Conservation (phyloP, 2,329 filamentous ascomycete species). For the Fonsecaea nubica region DNA sequence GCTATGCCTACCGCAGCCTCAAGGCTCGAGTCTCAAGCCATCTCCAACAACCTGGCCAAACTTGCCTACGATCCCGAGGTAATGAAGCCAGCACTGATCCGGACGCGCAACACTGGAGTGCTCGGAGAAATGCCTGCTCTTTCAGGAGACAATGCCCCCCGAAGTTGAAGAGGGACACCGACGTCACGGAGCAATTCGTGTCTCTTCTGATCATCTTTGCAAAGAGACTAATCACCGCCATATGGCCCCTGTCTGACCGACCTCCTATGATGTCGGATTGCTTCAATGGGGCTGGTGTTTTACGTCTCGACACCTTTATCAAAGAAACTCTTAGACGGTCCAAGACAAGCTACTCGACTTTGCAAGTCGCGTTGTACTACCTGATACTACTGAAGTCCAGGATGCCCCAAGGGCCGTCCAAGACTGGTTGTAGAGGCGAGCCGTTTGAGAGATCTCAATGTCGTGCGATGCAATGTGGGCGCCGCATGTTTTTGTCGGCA, state of each 20-base stretch:
- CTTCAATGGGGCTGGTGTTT: constrained; percentile 73
- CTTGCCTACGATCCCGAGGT: neutral
- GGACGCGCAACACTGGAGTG: constrained; percentile 13
- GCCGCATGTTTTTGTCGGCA: constrained; percentile 95
- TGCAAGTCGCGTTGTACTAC: constrained; percentile 97
- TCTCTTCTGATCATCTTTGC: constrained; percentile 72
- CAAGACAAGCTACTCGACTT: constrained; percentile 93
- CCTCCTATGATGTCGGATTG: constrained; percentile 73
- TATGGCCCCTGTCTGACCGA: constrained; percentile 90
- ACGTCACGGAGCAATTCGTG: constrained; percentile 39
- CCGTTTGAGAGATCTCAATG: constrained; percentile 46
- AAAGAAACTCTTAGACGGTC: constrained; percentile 95
- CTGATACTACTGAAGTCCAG: constrained; percentile 91
- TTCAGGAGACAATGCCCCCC: constrained; percentile 25
- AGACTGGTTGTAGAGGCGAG: constrained; percentile 46
- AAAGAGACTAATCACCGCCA: constrained; percentile 94
- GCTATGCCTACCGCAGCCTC: constrained; percentile 12
- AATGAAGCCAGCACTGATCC: neutral
- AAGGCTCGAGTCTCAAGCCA: constrained; percentile 10
- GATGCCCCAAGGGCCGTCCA: constrained; percentile 76
- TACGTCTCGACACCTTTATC: constrained; percentile 93
- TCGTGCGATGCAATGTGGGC: constrained; percentile 89
- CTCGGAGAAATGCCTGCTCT: constrained; percentile 23
- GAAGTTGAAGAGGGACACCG: constrained; percentile 39
- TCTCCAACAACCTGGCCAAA: constrained; percentile 5